Base-by-base conservation (phyloP, 2,329 filamentous ascomycete species). In the Rhinocladiella similis region DNA sequence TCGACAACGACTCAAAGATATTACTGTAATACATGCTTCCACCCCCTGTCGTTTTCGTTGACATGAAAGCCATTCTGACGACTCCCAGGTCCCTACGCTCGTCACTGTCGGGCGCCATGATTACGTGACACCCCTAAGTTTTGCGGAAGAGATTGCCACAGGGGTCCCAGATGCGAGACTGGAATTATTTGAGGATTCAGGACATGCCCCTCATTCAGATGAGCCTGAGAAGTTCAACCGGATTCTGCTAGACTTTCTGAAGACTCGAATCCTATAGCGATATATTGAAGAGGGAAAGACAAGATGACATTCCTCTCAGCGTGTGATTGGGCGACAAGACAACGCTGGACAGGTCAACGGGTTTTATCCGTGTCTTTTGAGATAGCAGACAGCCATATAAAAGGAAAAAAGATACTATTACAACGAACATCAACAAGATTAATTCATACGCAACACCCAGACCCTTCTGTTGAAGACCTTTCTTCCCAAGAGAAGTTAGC, bases 131-230 rank as follows among this genome's bases (percentile, higher is more conserved):
- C 56, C 56, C 1, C 33, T 55, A 36, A 27, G 13, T 3, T 41
- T 22, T 45, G 25, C 19, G 7, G 14, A 55, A 20, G 47, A 55
- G n/a, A 48, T 59, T 25, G 56, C 47, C 16, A 20, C 18, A 5
- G 45, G 27, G 1, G 46, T 59, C 20, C 49, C 45, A 3, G 13
- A 52, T 43, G 22, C 57, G 14, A 45, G 20, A 14, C 18, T 59
- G 39, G 57, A 53, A 36, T 36, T 59, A 10, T 59, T 59, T 29
- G 57, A 59, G 49, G 13, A 56, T 4, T 56, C 57, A 20, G 53
- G 48, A 3, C 57, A 59, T 33, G 56, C 48, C 46, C 57, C 57
- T 10, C 41, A 22, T 5, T 47, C 46, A 19, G 57, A 60, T 47
- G 57, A 60, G 39, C 49, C 57, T 5, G 35, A 56, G 33, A 54